These are phyloP conservation scores for Irpex sp. DNA, from an alignment of 1,284 basidiomycete genomes.

Conservation along the genomic window DNA sequence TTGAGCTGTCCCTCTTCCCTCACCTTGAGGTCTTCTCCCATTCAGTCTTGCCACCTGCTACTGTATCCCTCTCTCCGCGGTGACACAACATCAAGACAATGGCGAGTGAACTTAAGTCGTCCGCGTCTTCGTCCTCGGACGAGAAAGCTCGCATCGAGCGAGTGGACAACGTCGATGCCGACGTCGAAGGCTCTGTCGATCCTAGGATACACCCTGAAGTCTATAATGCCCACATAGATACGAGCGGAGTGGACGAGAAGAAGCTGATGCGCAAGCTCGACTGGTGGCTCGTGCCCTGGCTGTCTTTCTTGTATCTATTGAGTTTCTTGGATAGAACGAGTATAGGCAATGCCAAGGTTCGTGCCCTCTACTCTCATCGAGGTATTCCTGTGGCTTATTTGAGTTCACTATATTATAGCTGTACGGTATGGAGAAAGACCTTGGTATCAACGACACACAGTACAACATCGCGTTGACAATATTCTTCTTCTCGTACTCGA, in stretches of 20 bases:
- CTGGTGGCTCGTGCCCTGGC: conserved; percentile 60
- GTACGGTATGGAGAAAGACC: conserved; percentile 49
- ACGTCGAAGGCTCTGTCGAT: conserved; percentile 22
- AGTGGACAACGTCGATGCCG: conserved; percentile 5
- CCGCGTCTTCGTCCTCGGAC: conserved; percentile 4
- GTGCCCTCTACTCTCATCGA: conserved; percentile 2
- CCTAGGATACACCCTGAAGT: conserved; percentile 20
- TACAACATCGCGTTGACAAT: conserved; percentile 63
- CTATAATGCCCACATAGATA: conserved; percentile 51
- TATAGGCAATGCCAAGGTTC: conserved; percentile 76
- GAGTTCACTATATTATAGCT: conserved; percentile 34
- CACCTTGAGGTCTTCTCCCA: not conserved
- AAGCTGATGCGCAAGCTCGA: conserved; percentile 67
- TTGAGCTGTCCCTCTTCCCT: not conserved
- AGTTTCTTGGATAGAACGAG: conserved; percentile 77
- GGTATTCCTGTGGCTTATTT: not conserved
- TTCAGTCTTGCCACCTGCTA: not conserved
- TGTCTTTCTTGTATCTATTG: conserved; percentile 70
- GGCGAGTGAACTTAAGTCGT: conserved; percentile 5
- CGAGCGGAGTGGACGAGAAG: conserved; percentile 55
- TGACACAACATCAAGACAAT: not conserved
- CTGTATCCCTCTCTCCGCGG: conserved; percentile 3
- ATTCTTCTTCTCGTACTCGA: conserved; percentile 55
- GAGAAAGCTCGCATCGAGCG: conserved; percentile 7
- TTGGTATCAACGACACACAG: conserved; percentile 54